Evolutionary conservation across 2,329 filamentous ascomycete genomes (phyloP).

Genomic region (Lasiodiplodia theobromae): DNA sequence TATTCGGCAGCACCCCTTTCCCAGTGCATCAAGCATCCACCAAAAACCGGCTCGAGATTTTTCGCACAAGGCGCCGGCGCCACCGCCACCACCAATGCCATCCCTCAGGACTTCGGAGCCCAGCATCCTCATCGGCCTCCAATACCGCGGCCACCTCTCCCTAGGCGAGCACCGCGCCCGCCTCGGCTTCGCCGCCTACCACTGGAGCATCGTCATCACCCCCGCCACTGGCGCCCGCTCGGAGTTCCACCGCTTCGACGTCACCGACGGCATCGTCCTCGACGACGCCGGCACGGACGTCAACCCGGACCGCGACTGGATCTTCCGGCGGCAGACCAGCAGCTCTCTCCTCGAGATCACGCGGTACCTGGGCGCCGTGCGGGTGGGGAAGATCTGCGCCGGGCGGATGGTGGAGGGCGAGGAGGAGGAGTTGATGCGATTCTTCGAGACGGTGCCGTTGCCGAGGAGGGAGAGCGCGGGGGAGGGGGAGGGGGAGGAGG

Average conservation of each 20-base stretch:
- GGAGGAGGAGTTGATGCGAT: background rate
- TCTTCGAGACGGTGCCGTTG: background rate
- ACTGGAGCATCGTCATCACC: constrained; percentile 10
- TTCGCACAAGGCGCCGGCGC: too few species aligned
- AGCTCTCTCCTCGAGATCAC: background rate
- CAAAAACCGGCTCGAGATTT: too few species aligned
- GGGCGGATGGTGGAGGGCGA: too few species aligned
- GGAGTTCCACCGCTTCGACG: constrained; percentile 12
- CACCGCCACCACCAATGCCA: too few species aligned
- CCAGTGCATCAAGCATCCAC: too few species aligned
- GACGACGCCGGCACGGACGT: background rate
- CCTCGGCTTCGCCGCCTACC: constrained; percentile 6
- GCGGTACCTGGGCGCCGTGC: constrained; percentile 6
- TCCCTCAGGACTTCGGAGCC: too few species aligned
- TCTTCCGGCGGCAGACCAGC: background rate
- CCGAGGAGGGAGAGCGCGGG: background rate
- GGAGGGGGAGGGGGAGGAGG: background rate
- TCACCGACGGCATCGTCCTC: constrained; percentile 8
- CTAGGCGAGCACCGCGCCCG: background rate
- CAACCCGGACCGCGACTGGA: background rate
- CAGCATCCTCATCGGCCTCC: constrained; percentile 1
- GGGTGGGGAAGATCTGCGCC: background rate
- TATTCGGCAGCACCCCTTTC: too few species aligned
- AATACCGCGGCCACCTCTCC: constrained; percentile 11
- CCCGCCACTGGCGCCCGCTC: too few species aligned